These are phyloP conservation scores for Agaricus blazei DNA, from an alignment of 768 basidiomycete genomes.

Conservation along the genomic window DNA sequence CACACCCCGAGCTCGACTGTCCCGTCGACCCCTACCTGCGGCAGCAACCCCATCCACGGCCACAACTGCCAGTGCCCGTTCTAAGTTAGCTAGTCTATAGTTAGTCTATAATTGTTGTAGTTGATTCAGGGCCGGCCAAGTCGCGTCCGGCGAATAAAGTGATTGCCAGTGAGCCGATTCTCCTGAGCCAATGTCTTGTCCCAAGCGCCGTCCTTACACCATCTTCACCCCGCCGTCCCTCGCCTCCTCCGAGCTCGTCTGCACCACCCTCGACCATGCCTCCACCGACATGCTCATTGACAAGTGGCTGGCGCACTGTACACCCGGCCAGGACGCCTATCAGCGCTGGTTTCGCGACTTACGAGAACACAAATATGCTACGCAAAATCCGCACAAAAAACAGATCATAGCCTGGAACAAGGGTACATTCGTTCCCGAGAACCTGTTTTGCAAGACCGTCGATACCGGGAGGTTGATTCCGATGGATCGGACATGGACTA, in stretches of 20 bases:
- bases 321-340: constrained; percentile 57
- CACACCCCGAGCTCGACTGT: neutral
- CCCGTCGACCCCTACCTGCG: neutral
- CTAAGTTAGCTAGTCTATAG: neutral
- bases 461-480: constrained; percentile 76
- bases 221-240: constrained; percentile 61
- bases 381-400: constrained; percentile 34
- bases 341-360: constrained; percentile 73
- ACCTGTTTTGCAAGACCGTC: constrained; percentile 74
- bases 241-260: constrained; percentile 73
- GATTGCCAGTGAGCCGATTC: constrained; percentile 9
- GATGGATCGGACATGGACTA: constrained; percentile 78
- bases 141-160: constrained; percentile 11
- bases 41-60: neutral
- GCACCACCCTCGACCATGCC: constrained; percentile 73
- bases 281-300: constrained; percentile 76
- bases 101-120: neutral
- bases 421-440: constrained; percentile 74
- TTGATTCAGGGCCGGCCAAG: constrained; percentile 11
- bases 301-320: constrained; percentile 76
- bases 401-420: constrained; percentile 59
- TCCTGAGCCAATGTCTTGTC: constrained; percentile 31
- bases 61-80: neutral
- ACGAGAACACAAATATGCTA: constrained; percentile 59
- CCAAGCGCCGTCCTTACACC: constrained; percentile 47